Evolutionary conservation across 768 basidiomycete genomes (phyloP).

Genomic region (Rhodotorula taiwanensis): DNA sequence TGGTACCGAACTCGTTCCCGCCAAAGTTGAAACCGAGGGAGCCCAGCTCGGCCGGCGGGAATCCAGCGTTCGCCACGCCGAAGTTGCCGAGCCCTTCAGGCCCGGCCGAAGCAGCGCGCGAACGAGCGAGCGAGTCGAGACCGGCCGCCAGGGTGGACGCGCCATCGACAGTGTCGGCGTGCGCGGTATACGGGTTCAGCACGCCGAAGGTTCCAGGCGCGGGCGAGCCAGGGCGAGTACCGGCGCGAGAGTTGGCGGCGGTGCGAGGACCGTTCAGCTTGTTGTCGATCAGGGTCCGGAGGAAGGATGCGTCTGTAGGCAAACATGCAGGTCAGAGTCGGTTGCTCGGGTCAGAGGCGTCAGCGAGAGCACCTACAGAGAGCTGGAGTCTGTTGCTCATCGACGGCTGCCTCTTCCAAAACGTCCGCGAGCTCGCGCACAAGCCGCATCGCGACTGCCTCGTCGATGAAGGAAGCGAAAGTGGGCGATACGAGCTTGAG

Average conservation of each 20-base stretch:
- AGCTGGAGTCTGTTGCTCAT: conserved; percentile 77
- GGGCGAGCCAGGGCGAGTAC: conserved; percentile 28
- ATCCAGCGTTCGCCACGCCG: not conserved
- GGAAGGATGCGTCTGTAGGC: conserved; percentile 33
- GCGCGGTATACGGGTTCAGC: not conserved
- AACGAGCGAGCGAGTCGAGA: conserved; percentile 25
- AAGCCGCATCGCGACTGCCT: conserved; percentile 61
- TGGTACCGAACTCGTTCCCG: conserved; percentile 1
- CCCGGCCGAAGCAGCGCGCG: conserved; percentile 19
- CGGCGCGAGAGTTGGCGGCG: conserved; percentile 31
- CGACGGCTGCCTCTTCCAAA: conserved; percentile 69
- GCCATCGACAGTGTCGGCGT: not conserved
- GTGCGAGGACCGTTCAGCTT: conserved; percentile 31
- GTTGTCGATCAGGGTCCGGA: conserved; percentile 35
- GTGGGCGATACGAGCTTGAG: conserved; percentile 85
- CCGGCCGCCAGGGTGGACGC: not conserved
- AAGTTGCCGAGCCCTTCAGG: conserved; percentile 12
- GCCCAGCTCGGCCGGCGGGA: conserved; percentile 1
- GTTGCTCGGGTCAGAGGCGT: not conserved
- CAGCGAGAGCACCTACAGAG: conserved; percentile 60
- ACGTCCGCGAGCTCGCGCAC: conserved; percentile 75
- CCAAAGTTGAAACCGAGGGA: not conserved
- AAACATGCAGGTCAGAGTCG: too few relatives aligned
- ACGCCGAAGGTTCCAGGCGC: not conserved
- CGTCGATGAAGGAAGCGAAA: conserved; percentile 68